Evolutionary conservation across 805 yeast genomes (phyloP).

Genomic region (Ogataea ganodermae): DNA sequence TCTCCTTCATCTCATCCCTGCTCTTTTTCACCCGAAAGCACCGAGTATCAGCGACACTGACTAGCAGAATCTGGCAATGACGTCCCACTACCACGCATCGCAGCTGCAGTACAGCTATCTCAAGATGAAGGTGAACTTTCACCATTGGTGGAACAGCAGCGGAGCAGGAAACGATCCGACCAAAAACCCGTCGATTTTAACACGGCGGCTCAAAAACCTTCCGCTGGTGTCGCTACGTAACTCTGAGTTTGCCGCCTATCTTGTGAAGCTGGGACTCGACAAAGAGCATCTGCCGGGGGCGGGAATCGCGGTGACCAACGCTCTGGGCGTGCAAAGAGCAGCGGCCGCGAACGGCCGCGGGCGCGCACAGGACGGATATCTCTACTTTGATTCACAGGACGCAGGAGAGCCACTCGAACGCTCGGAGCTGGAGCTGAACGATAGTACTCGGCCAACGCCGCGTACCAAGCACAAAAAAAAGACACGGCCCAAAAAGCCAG

Average conservation of each 20-base stretch:
- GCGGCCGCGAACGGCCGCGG: too few relatives aligned
- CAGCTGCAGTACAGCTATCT: slow-evolving; percentile 22
- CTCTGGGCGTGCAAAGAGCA: slow-evolving; percentile 29
- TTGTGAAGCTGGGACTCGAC: slow-evolving; percentile 16
- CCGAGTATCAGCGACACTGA: neutral
- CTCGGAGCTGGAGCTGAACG: neutral
- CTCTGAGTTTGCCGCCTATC: slow-evolving; percentile 22
- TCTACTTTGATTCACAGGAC: neutral
- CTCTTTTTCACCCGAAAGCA: too few relatives aligned
- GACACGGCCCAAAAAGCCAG: slow-evolving; percentile 1
- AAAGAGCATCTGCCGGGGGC: slow-evolving; percentile 8
- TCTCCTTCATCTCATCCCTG: too few relatives aligned
- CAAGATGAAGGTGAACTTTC: slow-evolving; percentile 25
- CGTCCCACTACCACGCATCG: slow-evolving; percentile 28
- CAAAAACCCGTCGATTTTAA: slow-evolving; percentile 25
- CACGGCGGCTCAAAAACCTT: slow-evolving; percentile 27
- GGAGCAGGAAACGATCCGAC: slow-evolving; percentile 25
- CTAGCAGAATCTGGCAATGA: slow-evolving; percentile 6
- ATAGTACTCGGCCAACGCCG: neutral
- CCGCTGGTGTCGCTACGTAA: slow-evolving; percentile 32
- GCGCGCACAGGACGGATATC: slow-evolving; percentile 3
- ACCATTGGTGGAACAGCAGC: slow-evolving; percentile 32
- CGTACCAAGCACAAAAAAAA: neutral
- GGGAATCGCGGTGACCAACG: slow-evolving; percentile 10
- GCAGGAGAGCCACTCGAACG: neutral